Conservation (phyloP, 2,329 filamentous ascomycete species). For the Calonectria henricotiae region DNA sequence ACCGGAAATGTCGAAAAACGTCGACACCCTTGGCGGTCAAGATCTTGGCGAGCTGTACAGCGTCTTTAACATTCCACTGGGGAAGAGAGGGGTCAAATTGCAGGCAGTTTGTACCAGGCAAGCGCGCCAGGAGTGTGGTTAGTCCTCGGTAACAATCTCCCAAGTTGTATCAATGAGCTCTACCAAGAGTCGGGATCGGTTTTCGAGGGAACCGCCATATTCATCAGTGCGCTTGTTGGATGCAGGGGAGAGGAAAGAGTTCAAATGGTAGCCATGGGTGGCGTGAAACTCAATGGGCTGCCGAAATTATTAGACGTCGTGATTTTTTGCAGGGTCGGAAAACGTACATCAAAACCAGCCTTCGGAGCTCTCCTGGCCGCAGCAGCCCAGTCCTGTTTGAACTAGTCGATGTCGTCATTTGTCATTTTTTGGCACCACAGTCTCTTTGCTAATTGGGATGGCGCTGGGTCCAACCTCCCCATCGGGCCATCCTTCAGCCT, state of each 20-base stretch:
- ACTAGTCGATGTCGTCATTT: slow-evolving; percentile 45
- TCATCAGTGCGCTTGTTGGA: slow-evolving; percentile 65
- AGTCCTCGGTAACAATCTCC: slow-evolving; percentile 40
- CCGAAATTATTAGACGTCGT: not conserved
- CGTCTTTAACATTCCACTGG: slow-evolving; percentile 76
- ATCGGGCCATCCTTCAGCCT: slow-evolving; percentile 51
- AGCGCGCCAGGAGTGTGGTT: slow-evolving; percentile 77
- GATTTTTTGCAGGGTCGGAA: not conserved
- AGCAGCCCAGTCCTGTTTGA: slow-evolving; percentile 46
- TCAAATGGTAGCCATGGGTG: slow-evolving; percentile 67
- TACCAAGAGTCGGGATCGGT: slow-evolving; percentile 61
- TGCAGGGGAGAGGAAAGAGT: slow-evolving; percentile 63
- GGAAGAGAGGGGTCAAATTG: slow-evolving; percentile 71
- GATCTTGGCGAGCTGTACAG: slow-evolving; percentile 73
- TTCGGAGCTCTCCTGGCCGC: slow-evolving; percentile 44
- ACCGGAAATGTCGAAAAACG: slow-evolving; percentile 78
- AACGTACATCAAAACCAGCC: slow-evolving; percentile 46
- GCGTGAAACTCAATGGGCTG: slow-evolving; percentile 57
- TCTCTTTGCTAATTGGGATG: slow-evolving; percentile 44
- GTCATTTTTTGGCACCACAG: slow-evolving; percentile 45
- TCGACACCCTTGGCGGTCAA: slow-evolving; percentile 79
- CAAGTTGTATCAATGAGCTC: slow-evolving; percentile 43
- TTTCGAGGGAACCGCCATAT: slow-evolving; percentile 65
- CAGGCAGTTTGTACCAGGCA: slow-evolving; percentile 82
- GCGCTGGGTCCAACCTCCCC: slow-evolving; percentile 47